Evolutionary conservation across 805 yeast genomes (phyloP).

Genomic region (Zygosaccharomyces rouxii): DNA sequence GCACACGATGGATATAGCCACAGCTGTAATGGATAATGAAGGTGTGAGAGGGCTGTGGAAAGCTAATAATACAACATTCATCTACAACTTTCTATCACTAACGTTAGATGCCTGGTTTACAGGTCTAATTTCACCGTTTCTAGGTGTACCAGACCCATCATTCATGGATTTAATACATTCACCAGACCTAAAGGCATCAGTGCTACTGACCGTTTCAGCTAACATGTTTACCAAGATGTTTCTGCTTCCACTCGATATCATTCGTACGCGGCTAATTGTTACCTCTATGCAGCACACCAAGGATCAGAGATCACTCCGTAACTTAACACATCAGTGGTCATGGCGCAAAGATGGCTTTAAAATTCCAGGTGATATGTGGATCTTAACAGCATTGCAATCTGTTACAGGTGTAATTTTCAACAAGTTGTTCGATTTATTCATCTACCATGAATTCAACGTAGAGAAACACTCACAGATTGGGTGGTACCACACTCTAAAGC

Average conservation of each 20-base stretch:
- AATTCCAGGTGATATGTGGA: conserved; percentile 55
- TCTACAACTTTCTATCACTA: conserved; percentile 66
- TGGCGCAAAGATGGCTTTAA: conserved; percentile 38
- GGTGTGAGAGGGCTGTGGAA: conserved; percentile 70
- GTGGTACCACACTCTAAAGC: conserved; percentile 52
- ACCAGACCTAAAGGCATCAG: conserved; percentile 66
- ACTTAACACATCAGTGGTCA: conserved; percentile 49
- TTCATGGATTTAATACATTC: conserved; percentile 79
- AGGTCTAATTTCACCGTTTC: conserved; percentile 75
- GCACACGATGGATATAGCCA: conserved; percentile 62
- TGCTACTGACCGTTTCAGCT: conserved; percentile 63
- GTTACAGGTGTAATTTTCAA: conserved; percentile 56
- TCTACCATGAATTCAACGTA: conserved; percentile 57
- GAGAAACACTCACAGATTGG: conserved; percentile 63
- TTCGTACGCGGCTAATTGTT: conserved; percentile 71
- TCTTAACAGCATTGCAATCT: conserved; percentile 67
- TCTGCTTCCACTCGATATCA: conserved; percentile 75
- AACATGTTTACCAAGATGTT: conserved; percentile 66
- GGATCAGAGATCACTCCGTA: conserved; percentile 62
- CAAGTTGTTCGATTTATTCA: conserved; percentile 59
- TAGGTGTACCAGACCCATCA: conserved; percentile 83
- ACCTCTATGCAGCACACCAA: conserved; percentile 47
- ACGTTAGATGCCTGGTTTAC: conserved; percentile 90
- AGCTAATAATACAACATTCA: conserved; percentile 74
- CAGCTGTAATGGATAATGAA: conserved; percentile 59